Conservation (phyloP, 2,329 filamentous ascomycete genomes). For the Exophiala lecanii-corni region DNA sequence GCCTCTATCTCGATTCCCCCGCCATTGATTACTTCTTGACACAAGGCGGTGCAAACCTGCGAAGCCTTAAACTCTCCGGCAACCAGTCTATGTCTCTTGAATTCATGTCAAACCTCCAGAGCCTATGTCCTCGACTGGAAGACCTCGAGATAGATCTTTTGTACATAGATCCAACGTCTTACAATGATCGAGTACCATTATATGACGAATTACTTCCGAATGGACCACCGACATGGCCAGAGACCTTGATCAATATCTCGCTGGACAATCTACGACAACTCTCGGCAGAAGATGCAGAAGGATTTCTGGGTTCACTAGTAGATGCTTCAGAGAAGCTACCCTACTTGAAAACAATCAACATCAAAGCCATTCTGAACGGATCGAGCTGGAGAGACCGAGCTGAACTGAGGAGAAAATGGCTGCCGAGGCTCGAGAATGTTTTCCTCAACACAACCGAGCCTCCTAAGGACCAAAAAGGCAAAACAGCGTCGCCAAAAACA, state of each 20-base stretch:
- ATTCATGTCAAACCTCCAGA: slow-evolving; percentile 64
- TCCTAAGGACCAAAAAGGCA: neutral
- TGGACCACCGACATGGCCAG: slow-evolving; percentile 69
- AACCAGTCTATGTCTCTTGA: slow-evolving; percentile 73
- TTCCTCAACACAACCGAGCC: slow-evolving; percentile 31
- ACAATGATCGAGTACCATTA: slow-evolving; percentile 67
- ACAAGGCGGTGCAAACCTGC: slow-evolving; percentile 63
- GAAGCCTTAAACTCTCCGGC: slow-evolving; percentile 66
- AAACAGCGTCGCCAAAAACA: neutral
- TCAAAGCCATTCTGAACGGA: slow-evolving; percentile 73
- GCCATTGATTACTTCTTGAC: slow-evolving; percentile 62
- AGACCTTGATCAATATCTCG: slow-evolving; percentile 64
- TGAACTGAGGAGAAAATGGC: slow-evolving; percentile 74
- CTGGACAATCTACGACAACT: slow-evolving; percentile 74
- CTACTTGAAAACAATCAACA: slow-evolving; percentile 62
- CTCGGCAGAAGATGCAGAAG: slow-evolving; percentile 63
- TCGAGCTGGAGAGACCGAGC: slow-evolving; percentile 76
- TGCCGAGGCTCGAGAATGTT: slow-evolving; percentile 57
- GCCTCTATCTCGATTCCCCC: slow-evolving; percentile 66
- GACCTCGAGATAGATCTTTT: slow-evolving; percentile 71
- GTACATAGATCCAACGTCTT: slow-evolving; percentile 67
- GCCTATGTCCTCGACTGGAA: slow-evolving; percentile 65
- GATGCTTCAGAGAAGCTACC: slow-evolving; percentile 63
- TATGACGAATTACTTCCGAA: slow-evolving; percentile 55
- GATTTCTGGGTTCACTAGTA: slow-evolving; percentile 74